Evolutionary conservation across 495 filamentous ascomycete species (phyloP).

Genomic region (Hypoxylon fragiforme): DNA sequence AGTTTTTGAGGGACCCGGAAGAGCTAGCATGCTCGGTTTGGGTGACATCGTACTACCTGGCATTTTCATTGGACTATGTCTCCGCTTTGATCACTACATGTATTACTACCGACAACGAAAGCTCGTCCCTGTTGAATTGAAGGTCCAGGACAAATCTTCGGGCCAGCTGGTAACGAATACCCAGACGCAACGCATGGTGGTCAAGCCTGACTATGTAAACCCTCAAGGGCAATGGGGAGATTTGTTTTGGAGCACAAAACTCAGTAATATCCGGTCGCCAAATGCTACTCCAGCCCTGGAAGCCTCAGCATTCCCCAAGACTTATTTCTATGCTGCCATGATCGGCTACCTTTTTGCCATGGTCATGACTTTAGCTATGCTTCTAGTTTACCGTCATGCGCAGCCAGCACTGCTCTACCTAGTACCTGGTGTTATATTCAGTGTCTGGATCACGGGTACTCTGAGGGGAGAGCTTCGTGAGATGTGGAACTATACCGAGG

Average conservation of each 20-base stretch:
- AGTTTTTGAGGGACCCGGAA: conserved; percentile 71
- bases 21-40: conserved; percentile 84
- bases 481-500: conserved; percentile 86
- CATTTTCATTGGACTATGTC: conserved; percentile 82
- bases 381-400: conserved; percentile 76
- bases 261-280: conserved; percentile 33
- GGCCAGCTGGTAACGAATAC: conserved; percentile 37
- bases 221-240: conserved; percentile 79
- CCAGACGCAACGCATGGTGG: conserved; percentile 39
- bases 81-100: conserved; percentile 87
- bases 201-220: conserved; percentile 60
- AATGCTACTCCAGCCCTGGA: conserved; percentile 49
- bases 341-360: conserved; percentile 80
- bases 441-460: conserved; percentile 79
- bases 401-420: conserved; percentile 94
- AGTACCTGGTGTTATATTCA: conserved; percentile 78
- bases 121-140: conserved; percentile 41
- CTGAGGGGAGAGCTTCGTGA: conserved; percentile 66
- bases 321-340: conserved; percentile 82
- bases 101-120: conserved; percentile 64
- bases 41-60: conserved; percentile 95
- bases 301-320: conserved; percentile 70
- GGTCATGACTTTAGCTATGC: conserved; percentile 73
- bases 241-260: conserved; percentile 72
- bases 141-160: conserved; percentile 42